Evolutionary conservation across 495 filamentous ascomycete genomes (phyloP), one percentile per base, ranked within the genome.

Genomic region (Hyaloscypha bicolor): DNA sequence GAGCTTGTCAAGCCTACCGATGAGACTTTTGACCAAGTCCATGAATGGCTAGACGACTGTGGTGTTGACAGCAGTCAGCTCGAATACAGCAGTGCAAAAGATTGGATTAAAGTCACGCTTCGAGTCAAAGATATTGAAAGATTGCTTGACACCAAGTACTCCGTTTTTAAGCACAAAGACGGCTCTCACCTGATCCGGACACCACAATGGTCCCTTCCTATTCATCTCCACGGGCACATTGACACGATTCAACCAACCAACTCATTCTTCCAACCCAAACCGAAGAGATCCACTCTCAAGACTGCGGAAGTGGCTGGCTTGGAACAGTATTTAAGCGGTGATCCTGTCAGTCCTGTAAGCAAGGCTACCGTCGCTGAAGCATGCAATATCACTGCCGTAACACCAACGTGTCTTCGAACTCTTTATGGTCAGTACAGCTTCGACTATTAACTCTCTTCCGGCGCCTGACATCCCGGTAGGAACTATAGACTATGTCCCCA

Each of bases 181-280:
- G 78, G 76, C 21, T 64, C 74, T 25, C 35, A 71, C 60, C 65
- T 79, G 35, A 64, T 78, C 33, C 76, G 76, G 6, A 74, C 76
- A 52, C 70, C 78, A 60, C 71, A 76, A 33, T 88, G 84, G 77
- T 86, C 82, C 33, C 76, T 86, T 9, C 85, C 85, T 16, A 74
- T 69, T 65, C 81, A 87, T 70, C 81, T 78, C 5, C 86, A 86
- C 65, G 74, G 75, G 22, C 84, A 87, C 68, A 82, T 91, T 65
- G 84, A 88, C 55, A 81, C 85, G 1, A 84, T 90, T 53, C 88
- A 90, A 76, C 87, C 87, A 12, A 89, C 87, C 8, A 90, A 83
- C 53, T 87, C 86, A 3, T 90, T 91, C 75, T 78, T 82, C 64
- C 76, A 76, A 68, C 42, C 60, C 6, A 29, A 31, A 29, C 48